phyloP scores from a whole-genome alignment of 192 early-diverging fungal species.

The Jimgerdemannia lactiflua region DNA sequence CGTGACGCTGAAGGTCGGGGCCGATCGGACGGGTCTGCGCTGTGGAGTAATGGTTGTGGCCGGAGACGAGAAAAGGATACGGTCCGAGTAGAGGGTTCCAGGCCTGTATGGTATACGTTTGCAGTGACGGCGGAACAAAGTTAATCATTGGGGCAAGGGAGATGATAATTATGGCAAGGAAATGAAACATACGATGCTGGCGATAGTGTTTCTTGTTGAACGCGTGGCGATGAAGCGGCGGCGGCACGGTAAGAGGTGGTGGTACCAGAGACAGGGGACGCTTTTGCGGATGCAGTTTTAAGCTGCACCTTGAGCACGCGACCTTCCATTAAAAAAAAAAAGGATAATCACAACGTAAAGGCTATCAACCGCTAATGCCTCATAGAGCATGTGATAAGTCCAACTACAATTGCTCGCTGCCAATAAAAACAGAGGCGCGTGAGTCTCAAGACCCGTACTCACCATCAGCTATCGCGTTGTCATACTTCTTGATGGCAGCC shows the following conservation, averaged over 20 bases:
- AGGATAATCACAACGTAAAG: too few species aligned
- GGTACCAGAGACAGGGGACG: neutral
- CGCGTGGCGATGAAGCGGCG: too few species aligned
- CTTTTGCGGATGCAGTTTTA: neutral
- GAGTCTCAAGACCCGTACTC: neutral
- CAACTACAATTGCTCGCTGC: neutral
- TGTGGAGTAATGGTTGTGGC: neutral
- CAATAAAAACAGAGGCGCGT: neutral
- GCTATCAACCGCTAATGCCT: too few species aligned
- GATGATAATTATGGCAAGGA: neutral
- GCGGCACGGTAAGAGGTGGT: neutral
- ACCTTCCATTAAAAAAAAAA: neutral
- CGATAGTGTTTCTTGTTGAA: neutral
- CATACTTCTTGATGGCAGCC: conserved; percentile 39
- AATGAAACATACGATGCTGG: neutral
- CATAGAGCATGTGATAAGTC: neutral
- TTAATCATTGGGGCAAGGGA: neutral
- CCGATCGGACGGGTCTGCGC: neutral
- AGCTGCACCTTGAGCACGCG: neutral
- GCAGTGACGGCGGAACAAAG: neutral
- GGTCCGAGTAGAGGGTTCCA: neutral
- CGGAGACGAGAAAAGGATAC: neutral
- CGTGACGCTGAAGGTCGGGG: neutral
- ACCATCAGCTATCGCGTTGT: conserved; percentile 50
- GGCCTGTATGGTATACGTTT: neutral